Evolutionary conservation across 1,284 basidiomycete genomes (phyloP).

Genomic region (Irpex lacteus): DNA sequence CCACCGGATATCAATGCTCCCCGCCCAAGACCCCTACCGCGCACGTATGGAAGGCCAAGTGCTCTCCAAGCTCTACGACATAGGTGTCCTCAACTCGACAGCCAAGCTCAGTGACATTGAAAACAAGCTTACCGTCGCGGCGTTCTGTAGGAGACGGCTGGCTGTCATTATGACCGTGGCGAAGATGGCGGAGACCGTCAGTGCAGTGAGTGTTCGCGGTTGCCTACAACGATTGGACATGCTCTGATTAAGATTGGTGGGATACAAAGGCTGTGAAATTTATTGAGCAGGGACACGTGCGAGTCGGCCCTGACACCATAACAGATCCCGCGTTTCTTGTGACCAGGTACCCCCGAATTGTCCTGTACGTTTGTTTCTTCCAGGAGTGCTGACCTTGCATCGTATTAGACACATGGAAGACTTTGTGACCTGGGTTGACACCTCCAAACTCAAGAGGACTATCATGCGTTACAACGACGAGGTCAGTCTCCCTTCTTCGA

Average conservation of each 20-base stretch:
- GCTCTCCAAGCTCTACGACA: slow-evolving; percentile 95
- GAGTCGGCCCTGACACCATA: slow-evolving; percentile 94
- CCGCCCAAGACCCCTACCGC: slow-evolving; percentile 89
- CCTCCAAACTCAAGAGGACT: slow-evolving; percentile 93
- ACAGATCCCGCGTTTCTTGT: slow-evolving; percentile 97
- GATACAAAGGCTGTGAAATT: slow-evolving; percentile 83
- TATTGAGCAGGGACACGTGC: slow-evolving; percentile 97
- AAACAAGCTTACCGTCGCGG: slow-evolving; percentile 93
- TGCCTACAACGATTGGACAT: slow-evolving; percentile 4
- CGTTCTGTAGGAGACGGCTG: slow-evolving; percentile 88
- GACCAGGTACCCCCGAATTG: slow-evolving; percentile 56
- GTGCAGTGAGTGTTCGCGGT: slow-evolving; percentile 63
- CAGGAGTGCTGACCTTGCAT: neutral
- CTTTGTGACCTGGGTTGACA: slow-evolving; percentile 99
- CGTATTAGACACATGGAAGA: slow-evolving; percentile 88
- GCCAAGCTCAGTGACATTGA: slow-evolving; percentile 91
- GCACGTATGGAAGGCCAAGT: slow-evolving; percentile 83
- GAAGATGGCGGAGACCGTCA: slow-evolving; percentile 96
- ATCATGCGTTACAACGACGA: slow-evolving; percentile 98
- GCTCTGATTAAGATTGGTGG: neutral
- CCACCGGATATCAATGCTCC: slow-evolving; percentile 85
- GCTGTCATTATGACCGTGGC: slow-evolving; percentile 91
- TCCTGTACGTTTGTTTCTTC: slow-evolving; percentile 12
- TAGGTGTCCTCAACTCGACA: slow-evolving; percentile 82
- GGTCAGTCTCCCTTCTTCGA: slow-evolving; percentile 43